Percentiles rank a stretch among this genome's conserved stretches.
Conservation (phyloP, 1,139 yeast genomes). For the Hyphopichia wangnamkhiaoensis region DNA sequence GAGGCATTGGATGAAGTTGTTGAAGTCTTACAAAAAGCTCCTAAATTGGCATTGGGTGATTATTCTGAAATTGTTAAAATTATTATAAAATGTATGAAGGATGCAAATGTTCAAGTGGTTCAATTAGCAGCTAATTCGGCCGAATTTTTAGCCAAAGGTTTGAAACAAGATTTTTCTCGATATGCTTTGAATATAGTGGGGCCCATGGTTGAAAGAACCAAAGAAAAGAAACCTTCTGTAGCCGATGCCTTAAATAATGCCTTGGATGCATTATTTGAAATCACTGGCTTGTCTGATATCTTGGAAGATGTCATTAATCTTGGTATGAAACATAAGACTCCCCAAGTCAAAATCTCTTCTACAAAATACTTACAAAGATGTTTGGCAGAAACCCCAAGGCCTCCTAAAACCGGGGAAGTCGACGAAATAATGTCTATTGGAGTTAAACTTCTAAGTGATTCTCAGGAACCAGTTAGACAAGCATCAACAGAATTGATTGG, state of each 20-base stretch:
- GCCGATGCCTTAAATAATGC: conserved; percentile 68
- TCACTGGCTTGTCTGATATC: conserved; percentile 56
- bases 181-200: conserved; percentile 57
- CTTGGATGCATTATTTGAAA: conserved; percentile 60
- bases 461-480: conserved; percentile 82
- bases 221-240: conserved; percentile 83
- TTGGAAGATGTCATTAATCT: conserved; percentile 56
- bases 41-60: conserved; percentile 47
- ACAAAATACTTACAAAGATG: conserved; percentile 67
- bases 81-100: conserved; percentile 77
- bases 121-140: conserved; percentile 75
- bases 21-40: conserved; percentile 53
- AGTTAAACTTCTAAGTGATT: conserved; percentile 69
- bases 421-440: conserved; percentile 58
- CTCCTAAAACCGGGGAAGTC: conserved; percentile 57
- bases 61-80: conserved; percentile 60
- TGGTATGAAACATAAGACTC: conserved; percentile 75
- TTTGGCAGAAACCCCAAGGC: conserved; percentile 47
- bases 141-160: conserved; percentile 64
- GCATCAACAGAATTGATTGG: conserved; percentile 82
- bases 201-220: conserved; percentile 77
- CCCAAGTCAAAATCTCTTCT: conserved; percentile 75
- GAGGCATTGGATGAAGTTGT: conserved; percentile 76
- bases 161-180: conserved; percentile 54
- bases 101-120: conserved; percentile 88